These are phyloP conservation scores for Cutaneotrichosporon dermatis DNA, from an alignment of 1,284 basidiomycete species.

Conservation along the genomic window DNA sequence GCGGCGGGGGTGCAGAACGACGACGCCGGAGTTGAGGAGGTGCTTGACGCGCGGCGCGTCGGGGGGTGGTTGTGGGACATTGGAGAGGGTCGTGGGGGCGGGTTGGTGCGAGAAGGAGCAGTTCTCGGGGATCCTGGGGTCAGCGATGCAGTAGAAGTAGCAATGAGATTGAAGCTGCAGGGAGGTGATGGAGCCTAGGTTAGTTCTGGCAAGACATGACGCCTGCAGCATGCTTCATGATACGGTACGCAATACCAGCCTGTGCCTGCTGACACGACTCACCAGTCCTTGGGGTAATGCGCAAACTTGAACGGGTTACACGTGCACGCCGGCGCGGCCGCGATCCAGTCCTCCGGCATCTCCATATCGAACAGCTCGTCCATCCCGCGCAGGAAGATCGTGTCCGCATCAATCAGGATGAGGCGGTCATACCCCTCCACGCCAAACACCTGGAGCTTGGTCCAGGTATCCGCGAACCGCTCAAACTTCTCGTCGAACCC, in stretches of 20 bases:
- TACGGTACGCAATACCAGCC: no score
- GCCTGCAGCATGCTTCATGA: no score
- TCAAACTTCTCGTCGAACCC: conserved; percentile 36
- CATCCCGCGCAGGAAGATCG: conserved; percentile 82
- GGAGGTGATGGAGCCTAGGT: no score
- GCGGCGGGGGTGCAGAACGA: conserved; percentile 69
- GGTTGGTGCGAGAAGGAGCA: conserved; percentile 71
- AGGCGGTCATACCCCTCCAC: conserved; percentile 73
- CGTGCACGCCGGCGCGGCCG: conserved; percentile 80
- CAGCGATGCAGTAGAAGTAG: no score
- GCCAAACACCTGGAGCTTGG: conserved; percentile 77
- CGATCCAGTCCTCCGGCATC: conserved; percentile 67
- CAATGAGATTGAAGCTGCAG: no score
- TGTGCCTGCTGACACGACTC: conserved; percentile 31
- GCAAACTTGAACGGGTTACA: conserved; percentile 81
- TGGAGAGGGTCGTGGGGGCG: conserved; percentile 54
- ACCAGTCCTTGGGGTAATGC: conserved; percentile 90
- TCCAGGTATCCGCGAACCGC: conserved; percentile 83
- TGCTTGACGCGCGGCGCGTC: conserved; percentile 65
- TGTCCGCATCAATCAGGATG: conserved; percentile 83
- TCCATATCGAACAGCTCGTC: conserved; percentile 80
- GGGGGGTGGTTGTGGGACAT: conserved; percentile 49
- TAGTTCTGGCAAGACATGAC: no score
- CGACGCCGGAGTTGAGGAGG: conserved; percentile 82
- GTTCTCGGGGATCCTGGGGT: conserved; percentile 73